Evolutionary conservation across 2,329 filamentous ascomycete genomes (phyloP).

Genomic region (Xylariaceae sp.): DNA sequence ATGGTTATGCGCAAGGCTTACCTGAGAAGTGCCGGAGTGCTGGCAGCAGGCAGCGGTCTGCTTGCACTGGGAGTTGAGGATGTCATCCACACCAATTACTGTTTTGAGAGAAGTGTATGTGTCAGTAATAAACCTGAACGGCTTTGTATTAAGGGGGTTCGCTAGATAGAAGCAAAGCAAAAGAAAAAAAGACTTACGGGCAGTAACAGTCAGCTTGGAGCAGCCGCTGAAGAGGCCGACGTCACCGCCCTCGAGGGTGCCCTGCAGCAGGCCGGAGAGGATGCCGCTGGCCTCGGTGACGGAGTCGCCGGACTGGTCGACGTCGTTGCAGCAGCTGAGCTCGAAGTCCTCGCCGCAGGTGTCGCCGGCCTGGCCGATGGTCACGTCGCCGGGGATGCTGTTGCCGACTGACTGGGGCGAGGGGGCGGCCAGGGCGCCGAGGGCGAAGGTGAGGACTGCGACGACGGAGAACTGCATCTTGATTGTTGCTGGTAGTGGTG

Average conservation of each 20-base stretch:
- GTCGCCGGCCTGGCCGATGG: conserved; percentile 39
- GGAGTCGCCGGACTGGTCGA: conserved; percentile 37
- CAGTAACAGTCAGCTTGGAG: conserved; percentile 39
- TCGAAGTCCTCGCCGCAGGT: conserved; percentile 39
- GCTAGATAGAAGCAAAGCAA: too few relatives aligned
- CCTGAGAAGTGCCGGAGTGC: conserved; percentile 36
- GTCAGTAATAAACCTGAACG: background rate
- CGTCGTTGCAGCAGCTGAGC: conserved; percentile 43
- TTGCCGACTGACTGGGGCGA: background rate
- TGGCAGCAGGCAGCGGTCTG: conserved; percentile 43
- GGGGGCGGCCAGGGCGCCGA: conserved; percentile 38
- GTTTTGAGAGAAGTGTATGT: too few relatives aligned
- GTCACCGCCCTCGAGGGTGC: conserved; percentile 29
- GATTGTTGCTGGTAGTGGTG: conserved; percentile 25
- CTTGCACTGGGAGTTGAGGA: conserved; percentile 41
- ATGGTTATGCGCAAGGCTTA: conserved; percentile 20
- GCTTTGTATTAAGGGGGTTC: too few relatives aligned
- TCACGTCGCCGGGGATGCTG: conserved; percentile 31
- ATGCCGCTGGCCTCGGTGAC: conserved; percentile 33
- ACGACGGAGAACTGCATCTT: conserved; percentile 52
- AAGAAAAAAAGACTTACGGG: conserved; percentile 33
- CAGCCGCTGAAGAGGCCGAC: conserved; percentile 40
- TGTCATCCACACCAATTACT: conserved; percentile 37
- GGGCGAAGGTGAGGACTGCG: conserved; percentile 44
- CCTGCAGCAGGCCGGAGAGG: conserved; percentile 35